Evolutionary conservation across 192 early-diverging fungal genomes (phyloP).

Genomic region (Spizellomyces sp.): DNA sequence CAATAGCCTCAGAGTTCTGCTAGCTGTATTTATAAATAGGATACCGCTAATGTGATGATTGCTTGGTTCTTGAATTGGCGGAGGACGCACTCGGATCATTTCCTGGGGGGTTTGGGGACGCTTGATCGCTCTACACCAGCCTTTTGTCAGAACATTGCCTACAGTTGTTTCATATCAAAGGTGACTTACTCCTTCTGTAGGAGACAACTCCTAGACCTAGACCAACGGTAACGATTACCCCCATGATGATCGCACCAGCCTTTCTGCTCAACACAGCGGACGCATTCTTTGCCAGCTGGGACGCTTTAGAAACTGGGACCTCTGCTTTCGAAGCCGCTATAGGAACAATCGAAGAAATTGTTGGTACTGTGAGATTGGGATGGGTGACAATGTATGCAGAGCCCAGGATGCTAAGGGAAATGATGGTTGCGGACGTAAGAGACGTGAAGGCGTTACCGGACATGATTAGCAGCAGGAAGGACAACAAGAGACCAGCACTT

Average conservation of each 20-base stretch:
- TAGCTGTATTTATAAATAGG: no score
- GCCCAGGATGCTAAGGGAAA: not conserved
- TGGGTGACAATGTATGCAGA: not conserved
- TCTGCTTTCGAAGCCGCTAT: not conserved
- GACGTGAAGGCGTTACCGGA: not conserved
- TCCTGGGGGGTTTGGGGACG: no score
- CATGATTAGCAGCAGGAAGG: not conserved
- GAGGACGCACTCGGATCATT: no score
- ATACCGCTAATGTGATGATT: no score
- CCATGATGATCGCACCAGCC: constrained; percentile 4
- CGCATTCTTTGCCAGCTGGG: not conserved
- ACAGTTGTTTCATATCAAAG: no score
- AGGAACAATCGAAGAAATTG: not conserved
- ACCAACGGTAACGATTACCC: not conserved
- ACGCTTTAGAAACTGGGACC: not conserved
- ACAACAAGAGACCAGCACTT: no score
- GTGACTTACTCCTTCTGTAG: not conserved
- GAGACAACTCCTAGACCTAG: not conserved
- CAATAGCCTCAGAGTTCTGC: no score
- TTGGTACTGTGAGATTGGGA: not conserved
- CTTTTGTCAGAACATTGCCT: no score
- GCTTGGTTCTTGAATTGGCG: no score
- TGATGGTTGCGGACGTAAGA: not conserved
- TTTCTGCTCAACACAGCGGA: not conserved
- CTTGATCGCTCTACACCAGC: no score